Evolutionary conservation across 306 rosid genomes (phyloP).

Genomic region (Begonia peltatifolia): DNA sequence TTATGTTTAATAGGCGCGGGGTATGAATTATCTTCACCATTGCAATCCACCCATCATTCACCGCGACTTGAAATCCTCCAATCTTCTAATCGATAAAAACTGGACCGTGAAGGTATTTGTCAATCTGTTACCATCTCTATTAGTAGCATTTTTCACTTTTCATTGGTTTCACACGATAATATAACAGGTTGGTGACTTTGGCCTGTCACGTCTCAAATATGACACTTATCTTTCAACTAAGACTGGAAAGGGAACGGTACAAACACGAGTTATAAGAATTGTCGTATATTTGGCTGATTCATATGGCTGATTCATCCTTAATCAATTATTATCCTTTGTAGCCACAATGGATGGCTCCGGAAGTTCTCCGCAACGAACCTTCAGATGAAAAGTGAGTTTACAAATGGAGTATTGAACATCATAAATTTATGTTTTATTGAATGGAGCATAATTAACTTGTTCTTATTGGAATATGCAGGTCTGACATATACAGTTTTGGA

Average conservation of each 20-base stretch:
- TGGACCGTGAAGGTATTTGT: conserved; percentile 88
- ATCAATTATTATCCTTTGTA: conserved; percentile 22
- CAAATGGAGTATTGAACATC: neutral
- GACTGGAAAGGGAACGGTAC: conserved; percentile 98
- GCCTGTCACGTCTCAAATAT: conserved; percentile 91
- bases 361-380: conserved; percentile 96
- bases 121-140: conserved; percentile 7
- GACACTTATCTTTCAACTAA: conserved; percentile 85
- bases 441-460: neutral
- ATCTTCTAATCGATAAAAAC: conserved; percentile 84
- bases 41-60: conserved; percentile 87
- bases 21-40: conserved; percentile 95
- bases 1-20: conserved; percentile 53
- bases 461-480: conserved; percentile 40
- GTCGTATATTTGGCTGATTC: no score
- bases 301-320: conserved; percentile 1
- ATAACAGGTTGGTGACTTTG: conserved; percentile 91
- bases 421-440: neutral
- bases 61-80: conserved; percentile 91
- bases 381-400: conserved; percentile 82
- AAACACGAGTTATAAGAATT: neutral
- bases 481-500: conserved; percentile 94
- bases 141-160: conserved; percentile 4
- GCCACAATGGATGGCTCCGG: conserved; percentile 99
- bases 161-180: neutral